Evolutionary conservation across 495 filamentous ascomycete genomes (phyloP).

Genomic region (Penicillium paradoxum): DNA sequence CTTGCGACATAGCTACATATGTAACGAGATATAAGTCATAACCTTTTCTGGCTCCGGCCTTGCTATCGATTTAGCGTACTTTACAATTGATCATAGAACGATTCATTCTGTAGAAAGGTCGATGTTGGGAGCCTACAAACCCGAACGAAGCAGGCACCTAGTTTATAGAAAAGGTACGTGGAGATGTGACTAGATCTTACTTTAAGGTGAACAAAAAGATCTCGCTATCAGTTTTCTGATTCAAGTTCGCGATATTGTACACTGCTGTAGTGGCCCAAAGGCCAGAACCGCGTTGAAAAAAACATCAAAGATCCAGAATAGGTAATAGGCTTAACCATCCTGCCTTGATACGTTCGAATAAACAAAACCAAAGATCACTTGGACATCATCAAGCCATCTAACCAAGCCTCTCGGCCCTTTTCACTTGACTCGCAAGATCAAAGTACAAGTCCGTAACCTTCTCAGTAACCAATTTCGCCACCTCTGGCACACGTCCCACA

Average conservation of each 20-base stretch:
- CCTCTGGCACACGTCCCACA: conserved; percentile 17
- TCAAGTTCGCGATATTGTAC: neutral
- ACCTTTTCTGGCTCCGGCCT: neutral
- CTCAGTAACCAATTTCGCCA: conserved; percentile 3
- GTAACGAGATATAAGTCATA: conserved; percentile 2
- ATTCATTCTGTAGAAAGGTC: neutral
- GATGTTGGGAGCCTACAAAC: neutral
- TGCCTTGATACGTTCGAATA: neutral
- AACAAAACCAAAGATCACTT: no score
- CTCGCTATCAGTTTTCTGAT: neutral
- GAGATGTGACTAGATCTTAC: no score
- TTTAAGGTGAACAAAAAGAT: no score
- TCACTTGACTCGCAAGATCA: conserved; percentile 7
- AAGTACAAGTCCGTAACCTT: conserved; percentile 6
- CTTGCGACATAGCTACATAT: conserved; percentile 17
- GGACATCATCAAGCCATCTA: conserved; percentile 2
- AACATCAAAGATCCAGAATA: neutral
- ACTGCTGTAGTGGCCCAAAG: neutral
- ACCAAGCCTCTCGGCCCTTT: conserved; percentile 12
- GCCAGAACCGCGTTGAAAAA: neutral
- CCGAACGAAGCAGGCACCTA: no score
- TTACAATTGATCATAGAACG: neutral
- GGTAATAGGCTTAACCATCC: neutral
- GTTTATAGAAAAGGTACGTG: no score
- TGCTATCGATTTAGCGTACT: neutral